phyloP scores from a whole-genome alignment of 768 basidiomycete genomes.

The Russula sp. region DNA sequence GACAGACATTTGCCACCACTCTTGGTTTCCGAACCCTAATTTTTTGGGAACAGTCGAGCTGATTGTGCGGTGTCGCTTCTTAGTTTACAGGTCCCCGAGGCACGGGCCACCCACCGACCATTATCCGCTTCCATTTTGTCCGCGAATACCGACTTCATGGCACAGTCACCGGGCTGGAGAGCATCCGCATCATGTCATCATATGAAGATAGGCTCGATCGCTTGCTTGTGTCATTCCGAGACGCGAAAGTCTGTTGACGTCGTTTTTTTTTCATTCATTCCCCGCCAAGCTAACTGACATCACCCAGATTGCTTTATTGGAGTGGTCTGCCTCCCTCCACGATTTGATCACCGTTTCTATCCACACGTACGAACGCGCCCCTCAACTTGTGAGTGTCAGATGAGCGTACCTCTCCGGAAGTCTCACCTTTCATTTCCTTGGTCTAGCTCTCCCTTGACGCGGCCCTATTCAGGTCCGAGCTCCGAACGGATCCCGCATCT shows the following conservation, averaged over 20 bases:
- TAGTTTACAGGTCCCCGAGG: conserved; percentile 55
- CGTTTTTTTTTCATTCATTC: conserved; percentile 9
- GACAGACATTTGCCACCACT: conserved; percentile 30
- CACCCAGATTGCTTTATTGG: conserved; percentile 83
- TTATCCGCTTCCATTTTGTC: conserved; percentile 71
- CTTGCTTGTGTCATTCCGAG: conserved; percentile 88
- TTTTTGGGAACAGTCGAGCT: conserved; percentile 32
- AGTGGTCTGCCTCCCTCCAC: conserved; percentile 81
- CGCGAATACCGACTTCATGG: conserved; percentile 84
- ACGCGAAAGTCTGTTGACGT: conserved; percentile 73
- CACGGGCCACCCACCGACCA: conserved; percentile 47
- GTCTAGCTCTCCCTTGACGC: conserved; percentile 66
- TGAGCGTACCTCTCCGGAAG: conserved; percentile 14
- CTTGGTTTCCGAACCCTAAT: conserved; percentile 20
- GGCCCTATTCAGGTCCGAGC: conserved; percentile 55
- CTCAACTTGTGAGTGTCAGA: conserved; percentile 63
- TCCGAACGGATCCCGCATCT: conserved; percentile 83
- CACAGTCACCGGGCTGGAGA: conserved; percentile 79
- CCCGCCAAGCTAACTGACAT: conserved; percentile 21
- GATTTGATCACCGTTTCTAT: conserved; percentile 94
- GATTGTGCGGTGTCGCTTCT: conserved; percentile 32
- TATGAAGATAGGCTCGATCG: conserved; percentile 81
- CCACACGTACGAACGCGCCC: conserved; percentile 94
- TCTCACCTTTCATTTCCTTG: conserved; percentile 20
- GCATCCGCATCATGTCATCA: conserved; percentile 73